phyloP scores from a whole-genome alignment of 129 eudicot species.

The Sambucus nigra region DNA sequence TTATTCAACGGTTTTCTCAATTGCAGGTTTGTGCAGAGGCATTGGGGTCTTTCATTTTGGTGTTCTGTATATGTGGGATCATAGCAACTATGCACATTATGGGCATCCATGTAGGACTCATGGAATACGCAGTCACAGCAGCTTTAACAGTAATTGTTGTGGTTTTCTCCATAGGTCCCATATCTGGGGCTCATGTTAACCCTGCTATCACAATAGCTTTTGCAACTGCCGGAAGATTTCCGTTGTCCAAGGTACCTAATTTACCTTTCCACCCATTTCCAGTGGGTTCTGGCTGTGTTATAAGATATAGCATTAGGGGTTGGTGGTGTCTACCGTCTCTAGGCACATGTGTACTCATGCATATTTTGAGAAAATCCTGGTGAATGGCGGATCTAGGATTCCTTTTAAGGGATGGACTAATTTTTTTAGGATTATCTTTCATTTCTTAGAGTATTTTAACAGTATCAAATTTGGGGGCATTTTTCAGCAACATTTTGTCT shows the following conservation, averaged over 20 bases:
- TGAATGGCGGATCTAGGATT: no score
- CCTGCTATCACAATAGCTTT: slow-evolving; percentile 92
- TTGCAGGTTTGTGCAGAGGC: slow-evolving; percentile 73
- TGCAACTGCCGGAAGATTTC: slow-evolving; percentile 74
- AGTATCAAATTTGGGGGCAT: no score
- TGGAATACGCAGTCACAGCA: slow-evolving; percentile 90
- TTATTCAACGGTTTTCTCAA: background rate
- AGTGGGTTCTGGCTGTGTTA: no score
- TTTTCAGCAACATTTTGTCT: no score
- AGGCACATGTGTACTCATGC: no score
- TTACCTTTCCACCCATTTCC: background rate
- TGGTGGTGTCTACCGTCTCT: no score
- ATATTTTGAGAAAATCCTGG: no score
- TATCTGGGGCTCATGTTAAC: slow-evolving; percentile 95
- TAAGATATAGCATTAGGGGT: no score
- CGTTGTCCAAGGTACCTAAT: slow-evolving; percentile 63
- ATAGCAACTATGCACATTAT: slow-evolving; percentile 47
- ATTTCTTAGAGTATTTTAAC: no score
- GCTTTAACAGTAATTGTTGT: slow-evolving; percentile 58
- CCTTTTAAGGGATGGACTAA: no score
- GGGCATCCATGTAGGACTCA: slow-evolving; percentile 53
- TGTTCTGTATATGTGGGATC: slow-evolving; percentile 75
- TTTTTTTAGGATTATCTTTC: no score
- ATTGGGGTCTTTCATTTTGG: slow-evolving; percentile 66
- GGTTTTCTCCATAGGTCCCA: slow-evolving; percentile 60